A percentile compares a stretch with the other conserved stretches of the same genome.
Evolutionary conservation across 2,329 filamentous ascomycete species (phyloP).

Genomic region (Dactylellina parvicollis): DNA sequence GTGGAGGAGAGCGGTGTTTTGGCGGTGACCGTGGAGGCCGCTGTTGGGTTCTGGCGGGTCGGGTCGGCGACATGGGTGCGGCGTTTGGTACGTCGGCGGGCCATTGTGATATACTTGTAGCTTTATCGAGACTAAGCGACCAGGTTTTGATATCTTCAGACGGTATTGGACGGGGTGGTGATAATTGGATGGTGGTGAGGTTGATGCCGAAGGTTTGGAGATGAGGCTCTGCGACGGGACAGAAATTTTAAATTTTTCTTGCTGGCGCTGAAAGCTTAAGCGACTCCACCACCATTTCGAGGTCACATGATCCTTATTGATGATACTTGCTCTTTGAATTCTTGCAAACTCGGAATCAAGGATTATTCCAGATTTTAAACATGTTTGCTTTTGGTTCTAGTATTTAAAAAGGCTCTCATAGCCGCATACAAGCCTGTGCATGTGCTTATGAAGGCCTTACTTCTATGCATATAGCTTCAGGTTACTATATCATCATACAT

Average conservation of each 20-base stretch:
- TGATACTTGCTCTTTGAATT: too few relatives aligned
- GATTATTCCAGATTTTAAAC: too few relatives aligned
- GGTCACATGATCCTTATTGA: neutral
- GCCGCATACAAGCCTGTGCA: too few relatives aligned
- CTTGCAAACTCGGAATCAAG: too few relatives aligned
- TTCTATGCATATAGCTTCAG: too few relatives aligned
- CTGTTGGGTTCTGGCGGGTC: conserved; percentile 66
- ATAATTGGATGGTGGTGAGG: neutral
- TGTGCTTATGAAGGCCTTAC: too few relatives aligned
- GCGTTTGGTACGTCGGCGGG: conserved; percentile 83
- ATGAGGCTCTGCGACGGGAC: conserved; percentile 29
- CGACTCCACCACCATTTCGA: neutral
- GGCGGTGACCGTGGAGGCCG: conserved; percentile 63
- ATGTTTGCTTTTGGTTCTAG: too few relatives aligned
- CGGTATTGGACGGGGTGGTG: neutral
- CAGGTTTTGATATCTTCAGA: conserved; percentile 4
- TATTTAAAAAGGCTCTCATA: too few relatives aligned
- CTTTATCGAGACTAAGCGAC: conserved; percentile 12
- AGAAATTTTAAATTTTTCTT: conserved; percentile 37
- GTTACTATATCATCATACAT: too few relatives aligned
- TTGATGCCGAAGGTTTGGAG: conserved; percentile 17
- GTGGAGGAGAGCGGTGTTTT: conserved; percentile 71
- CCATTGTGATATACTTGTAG: conserved; percentile 68
- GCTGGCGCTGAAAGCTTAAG: neutral
- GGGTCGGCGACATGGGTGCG: conserved; percentile 78